phyloP scores from a whole-genome alignment of 2,329 filamentous ascomycete species.

The Monilinia vaccinii-corymbosi region DNA sequence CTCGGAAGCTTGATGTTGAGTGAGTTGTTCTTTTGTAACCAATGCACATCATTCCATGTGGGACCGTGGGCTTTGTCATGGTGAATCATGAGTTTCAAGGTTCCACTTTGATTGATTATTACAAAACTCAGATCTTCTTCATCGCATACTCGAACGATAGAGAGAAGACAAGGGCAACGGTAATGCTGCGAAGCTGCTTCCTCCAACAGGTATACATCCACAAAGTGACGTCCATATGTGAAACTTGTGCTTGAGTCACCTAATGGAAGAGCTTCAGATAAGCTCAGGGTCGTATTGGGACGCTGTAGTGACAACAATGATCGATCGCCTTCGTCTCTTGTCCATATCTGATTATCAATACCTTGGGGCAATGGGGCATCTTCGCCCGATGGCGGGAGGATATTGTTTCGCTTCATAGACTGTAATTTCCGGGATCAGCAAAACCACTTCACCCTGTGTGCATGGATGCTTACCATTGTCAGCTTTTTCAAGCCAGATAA shows the following conservation, averaged over 20 bases:
- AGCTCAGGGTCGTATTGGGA: constrained; percentile 30
- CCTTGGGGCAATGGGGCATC: constrained; percentile 63
- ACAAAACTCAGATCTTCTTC: constrained; percentile 64
- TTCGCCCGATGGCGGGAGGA: constrained; percentile 57
- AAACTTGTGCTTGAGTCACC: constrained; percentile 67
- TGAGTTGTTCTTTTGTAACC: constrained; percentile 58
- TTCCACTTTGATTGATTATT: constrained; percentile 70
- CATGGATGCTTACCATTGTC: constrained; percentile 37
- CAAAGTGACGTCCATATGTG: constrained; percentile 70
- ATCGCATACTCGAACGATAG: constrained; percentile 60
- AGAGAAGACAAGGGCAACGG: constrained; percentile 64
- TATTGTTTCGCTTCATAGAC: constrained; percentile 77
- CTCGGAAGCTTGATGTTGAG: constrained; percentile 65
- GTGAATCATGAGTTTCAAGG: constrained; percentile 67
- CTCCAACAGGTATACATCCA: constrained; percentile 66
- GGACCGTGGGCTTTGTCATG: constrained; percentile 57
- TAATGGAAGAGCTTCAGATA: constrained; percentile 62
- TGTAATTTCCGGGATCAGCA: background rate
- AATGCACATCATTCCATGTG: constrained; percentile 74
- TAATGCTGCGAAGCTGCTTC: constrained; percentile 59
- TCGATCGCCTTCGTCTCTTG: constrained; percentile 47
- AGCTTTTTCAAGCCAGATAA: constrained; percentile 62
- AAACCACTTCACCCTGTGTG: background rate
- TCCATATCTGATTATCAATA: constrained; percentile 74
- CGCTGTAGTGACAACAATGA: constrained; percentile 24